Evolutionary conservation across 163 green algal genomes (phyloP).

Genomic region (Trebouxia gelatinosa): DNA sequence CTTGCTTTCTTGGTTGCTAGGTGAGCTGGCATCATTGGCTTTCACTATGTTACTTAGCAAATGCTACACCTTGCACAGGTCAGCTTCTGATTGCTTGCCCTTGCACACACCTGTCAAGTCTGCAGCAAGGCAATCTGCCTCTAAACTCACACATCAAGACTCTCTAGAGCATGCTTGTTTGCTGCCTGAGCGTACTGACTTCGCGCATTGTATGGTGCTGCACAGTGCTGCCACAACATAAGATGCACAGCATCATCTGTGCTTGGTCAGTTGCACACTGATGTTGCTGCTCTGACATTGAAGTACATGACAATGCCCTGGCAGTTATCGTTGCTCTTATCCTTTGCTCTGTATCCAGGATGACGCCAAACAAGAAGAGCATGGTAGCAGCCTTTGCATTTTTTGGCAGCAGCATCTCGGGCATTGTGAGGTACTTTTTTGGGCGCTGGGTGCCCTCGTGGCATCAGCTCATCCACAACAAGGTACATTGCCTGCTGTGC

Average conservation of each 20-base stretch:
- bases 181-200: no score
- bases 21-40: slow-evolving; percentile 3
- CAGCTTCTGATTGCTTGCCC: not conserved
- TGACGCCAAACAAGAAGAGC: slow-evolving; percentile 50
- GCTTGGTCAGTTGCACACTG: no score
- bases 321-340: no score
- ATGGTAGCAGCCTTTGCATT: slow-evolving; percentile 39
- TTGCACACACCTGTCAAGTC: no score
- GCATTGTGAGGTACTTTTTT: slow-evolving; percentile 42
- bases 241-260: not conserved
- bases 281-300: no score
- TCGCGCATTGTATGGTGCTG: not conserved
- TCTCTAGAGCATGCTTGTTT: no score
- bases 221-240: not conserved
- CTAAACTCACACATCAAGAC: no score
- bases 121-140: no score
- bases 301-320: no score
- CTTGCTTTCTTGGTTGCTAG: slow-evolving; percentile 55
- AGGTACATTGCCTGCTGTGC: slow-evolving; percentile 40
- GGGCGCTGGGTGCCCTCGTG: slow-evolving; percentile 49
- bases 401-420: slow-evolving; percentile 47
- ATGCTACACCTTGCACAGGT: not conserved
- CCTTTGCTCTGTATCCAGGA: slow-evolving; percentile 30
- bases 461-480: slow-evolving; percentile 42
- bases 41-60: not conserved